Percentiles rank a stretch among this genome's conserved stretches.
These are phyloP conservation scores for Aureobasidium sp. DNA, from an alignment of 2,329 filamentous ascomycete species.

Conservation along the genomic window DNA sequence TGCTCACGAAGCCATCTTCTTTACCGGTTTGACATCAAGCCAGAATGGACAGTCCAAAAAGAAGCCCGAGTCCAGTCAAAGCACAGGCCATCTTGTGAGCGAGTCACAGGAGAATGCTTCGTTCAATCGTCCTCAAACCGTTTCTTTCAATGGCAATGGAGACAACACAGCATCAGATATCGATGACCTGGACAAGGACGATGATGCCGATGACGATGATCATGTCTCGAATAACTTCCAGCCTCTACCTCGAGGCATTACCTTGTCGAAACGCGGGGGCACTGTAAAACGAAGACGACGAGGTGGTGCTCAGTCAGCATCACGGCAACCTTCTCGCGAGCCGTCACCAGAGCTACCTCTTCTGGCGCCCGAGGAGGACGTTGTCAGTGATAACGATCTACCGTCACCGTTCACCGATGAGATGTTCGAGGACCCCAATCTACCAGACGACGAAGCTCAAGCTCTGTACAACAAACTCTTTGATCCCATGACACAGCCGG, in stretches of 20 bases:
- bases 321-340: constrained; percentile 10
- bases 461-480: constrained; percentile 33
- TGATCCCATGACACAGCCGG: constrained; percentile 34
- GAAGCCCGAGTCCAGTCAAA: neutral
- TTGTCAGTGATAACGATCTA: constrained; percentile 22
- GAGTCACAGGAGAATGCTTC: neutral
- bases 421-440: constrained; percentile 17
- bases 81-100: neutral
- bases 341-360: constrained; percentile 25
- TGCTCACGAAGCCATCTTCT: neutral
- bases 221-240: neutral
- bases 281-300: constrained; percentile 2
- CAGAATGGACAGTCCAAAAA: neutral
- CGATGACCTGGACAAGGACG: neutral
- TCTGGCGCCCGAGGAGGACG: constrained; percentile 25
- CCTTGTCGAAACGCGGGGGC: neutral
- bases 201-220: constrained; percentile 9
- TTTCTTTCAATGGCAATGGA: neutral
- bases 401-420: constrained; percentile 16
- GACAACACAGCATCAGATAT: neutral
- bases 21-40: neutral
- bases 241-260: neutral
- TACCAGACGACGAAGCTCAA: constrained; percentile 29
- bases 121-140: neutral
- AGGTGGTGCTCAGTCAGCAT: constrained; percentile 9